Base-by-base conservation (phyloP, 257 asterid species). In the Jacaranda copaia region DNA sequence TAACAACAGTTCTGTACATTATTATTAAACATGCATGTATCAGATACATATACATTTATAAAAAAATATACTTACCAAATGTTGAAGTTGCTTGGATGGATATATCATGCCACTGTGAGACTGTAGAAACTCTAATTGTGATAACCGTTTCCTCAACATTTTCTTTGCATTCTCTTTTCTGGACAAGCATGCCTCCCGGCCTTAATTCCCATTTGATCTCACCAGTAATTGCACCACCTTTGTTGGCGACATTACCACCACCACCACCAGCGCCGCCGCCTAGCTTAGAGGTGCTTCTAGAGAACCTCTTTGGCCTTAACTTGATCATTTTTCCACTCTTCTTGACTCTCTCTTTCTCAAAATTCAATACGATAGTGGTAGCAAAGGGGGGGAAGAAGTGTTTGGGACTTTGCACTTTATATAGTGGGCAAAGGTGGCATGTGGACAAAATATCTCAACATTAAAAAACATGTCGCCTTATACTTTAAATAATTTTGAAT, bases 141-240 rank as follows among this genome's bases (percentile, higher is more conserved):
- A 91, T 90, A 5, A 79, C 48, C 2, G 56, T 66, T 63, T 89
- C 89, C 0, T 56, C 83, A 3, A 8, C 59, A 38, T 72, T 75
- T 18, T 81, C 81, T 16, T 77, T 83, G 62, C 77, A 85, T 36
- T 87, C 90, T 76, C 96, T 64, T 38, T 72, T 91, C 40, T 91
- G 97, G 5, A 91, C 97, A 15, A 91, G 86, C 97, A 91, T 91
- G 25, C 97, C 97, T 1, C 97, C 97, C 0, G 97, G 97, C 32
- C 97, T 88, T 8, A 89, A 49, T 70, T 91, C 95, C 97, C 95
- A 91, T 70, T 84, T 84, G 62, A 91, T 91, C 74, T 91, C 92
- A 0, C 80, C 73, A 12, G 78, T 51, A 18, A 73, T 48, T 45
- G 19, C 78, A 2, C 66, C 79, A 0, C 10, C 15, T 3, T 25